A percentile compares a stretch with the other conserved stretches of the same genome.
Evolutionary conservation across 208 protist genomes (phyloP).

Genomic region (Acanthamoeba royreba): DNA sequence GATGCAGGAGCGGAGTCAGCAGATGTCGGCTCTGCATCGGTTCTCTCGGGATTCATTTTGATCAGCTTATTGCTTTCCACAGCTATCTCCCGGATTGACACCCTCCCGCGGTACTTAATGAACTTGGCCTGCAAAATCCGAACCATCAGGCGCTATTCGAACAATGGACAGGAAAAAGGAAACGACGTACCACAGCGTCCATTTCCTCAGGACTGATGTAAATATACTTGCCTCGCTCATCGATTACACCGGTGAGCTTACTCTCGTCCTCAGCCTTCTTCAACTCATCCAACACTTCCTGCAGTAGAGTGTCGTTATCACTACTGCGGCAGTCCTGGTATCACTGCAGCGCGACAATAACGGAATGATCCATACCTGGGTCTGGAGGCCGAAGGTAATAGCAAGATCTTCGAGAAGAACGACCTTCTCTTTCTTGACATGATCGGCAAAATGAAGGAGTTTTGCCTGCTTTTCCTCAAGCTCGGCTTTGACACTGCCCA

Average conservation of each 20-base stretch:
- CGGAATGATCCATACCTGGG: neutral
- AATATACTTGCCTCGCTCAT: slow-evolving; percentile 80
- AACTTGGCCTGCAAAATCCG: slow-evolving; percentile 51
- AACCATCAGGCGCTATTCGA: neutral
- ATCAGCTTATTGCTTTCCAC: slow-evolving; percentile 67
- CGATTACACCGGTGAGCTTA: slow-evolving; percentile 71
- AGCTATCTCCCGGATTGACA: slow-evolving; percentile 70
- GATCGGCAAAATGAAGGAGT: neutral
- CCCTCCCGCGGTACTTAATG: slow-evolving; percentile 66
- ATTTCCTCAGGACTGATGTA: slow-evolving; percentile 70
- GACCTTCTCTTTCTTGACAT: neutral
- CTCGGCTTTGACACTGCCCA: neutral
- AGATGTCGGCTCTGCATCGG: too few species aligned
- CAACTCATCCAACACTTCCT: slow-evolving; percentile 64
- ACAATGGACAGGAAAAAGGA: neutral
- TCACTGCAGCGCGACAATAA: neutral
- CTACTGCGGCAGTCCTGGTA: neutral
- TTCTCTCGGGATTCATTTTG: slow-evolving; percentile 47
- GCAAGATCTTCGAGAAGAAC: neutral
- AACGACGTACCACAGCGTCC: slow-evolving; percentile 38
- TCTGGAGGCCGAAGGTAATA: neutral
- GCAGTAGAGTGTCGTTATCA: neutral
- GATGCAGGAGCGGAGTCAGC: too few species aligned
- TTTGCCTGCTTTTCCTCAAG: neutral
- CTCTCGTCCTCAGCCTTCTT: slow-evolving; percentile 67